A percentile compares a stretch with the other conserved stretches of the same genome.
phyloP scores from a whole-genome alignment of 306 rosid genomes.

The Casuarina equisetifolia region DNA sequence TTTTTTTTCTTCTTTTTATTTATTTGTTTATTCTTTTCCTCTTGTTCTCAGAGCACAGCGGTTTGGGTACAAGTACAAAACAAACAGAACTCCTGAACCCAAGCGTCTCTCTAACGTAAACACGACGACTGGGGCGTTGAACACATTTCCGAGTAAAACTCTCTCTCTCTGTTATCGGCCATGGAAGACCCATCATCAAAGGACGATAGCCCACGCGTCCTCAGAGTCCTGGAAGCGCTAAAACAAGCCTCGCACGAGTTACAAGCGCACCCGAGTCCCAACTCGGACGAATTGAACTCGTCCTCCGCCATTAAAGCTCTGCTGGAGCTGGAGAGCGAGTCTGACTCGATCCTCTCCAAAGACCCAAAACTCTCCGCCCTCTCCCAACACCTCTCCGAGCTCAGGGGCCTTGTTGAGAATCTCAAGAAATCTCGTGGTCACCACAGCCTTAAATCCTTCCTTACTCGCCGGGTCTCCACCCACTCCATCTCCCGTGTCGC shows the following conservation, averaged over 20 bases:
- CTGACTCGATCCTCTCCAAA: slow-evolving; percentile 57
- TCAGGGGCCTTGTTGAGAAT: slow-evolving; percentile 53
- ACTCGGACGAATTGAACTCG: slow-evolving; percentile 49
- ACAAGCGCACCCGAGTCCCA: slow-evolving; percentile 43
- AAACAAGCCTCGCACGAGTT: slow-evolving; percentile 79
- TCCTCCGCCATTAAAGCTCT: slow-evolving; percentile 74
- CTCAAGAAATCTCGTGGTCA: slow-evolving; percentile 28
- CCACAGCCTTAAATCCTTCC: slow-evolving; percentile 47
- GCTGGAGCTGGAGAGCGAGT: slow-evolving; percentile 66
- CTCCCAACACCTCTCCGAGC: slow-evolving; percentile 55
- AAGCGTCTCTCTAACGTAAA: background rate
- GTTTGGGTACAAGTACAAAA: background rate
- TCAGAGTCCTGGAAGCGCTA: slow-evolving; percentile 74
- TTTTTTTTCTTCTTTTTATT: too few species aligned
- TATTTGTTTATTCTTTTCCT: too few species aligned
- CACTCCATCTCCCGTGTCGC: slow-evolving; percentile 72
- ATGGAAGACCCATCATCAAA: slow-evolving; percentile 44
- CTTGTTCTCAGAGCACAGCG: too few species aligned
- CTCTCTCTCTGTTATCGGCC: slow-evolving; percentile 7
- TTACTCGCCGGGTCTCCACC: slow-evolving; percentile 59
- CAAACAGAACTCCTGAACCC: background rate
- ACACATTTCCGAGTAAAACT: background rate
- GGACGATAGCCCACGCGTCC: slow-evolving; percentile 43
- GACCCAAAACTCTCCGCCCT: slow-evolving; percentile 56
- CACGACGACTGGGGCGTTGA: slow-evolving; percentile 24